Evolutionary conservation across 2,329 filamentous ascomycete genomes (phyloP).

Genomic region (Basipetospora sp.): DNA sequence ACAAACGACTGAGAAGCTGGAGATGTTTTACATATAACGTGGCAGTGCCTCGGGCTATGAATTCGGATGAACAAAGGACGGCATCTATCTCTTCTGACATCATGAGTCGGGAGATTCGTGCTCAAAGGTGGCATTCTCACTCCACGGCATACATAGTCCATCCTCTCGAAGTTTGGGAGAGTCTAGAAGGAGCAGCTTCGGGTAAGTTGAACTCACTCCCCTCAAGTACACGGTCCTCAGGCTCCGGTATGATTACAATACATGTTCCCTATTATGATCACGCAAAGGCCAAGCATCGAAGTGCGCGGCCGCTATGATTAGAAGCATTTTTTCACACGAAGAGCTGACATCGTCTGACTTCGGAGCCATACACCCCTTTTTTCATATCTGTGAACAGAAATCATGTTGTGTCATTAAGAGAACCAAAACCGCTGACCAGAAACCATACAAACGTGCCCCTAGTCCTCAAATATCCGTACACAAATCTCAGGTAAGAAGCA

Average conservation of each 20-base stretch:
- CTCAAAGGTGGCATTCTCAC: no score
- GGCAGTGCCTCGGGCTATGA: no score
- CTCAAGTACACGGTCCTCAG: no score
- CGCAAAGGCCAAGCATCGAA: background rate
- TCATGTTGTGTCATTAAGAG: background rate
- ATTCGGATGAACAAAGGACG: no score
- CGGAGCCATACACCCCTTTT: background rate
- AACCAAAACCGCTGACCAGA: background rate
- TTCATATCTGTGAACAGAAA: background rate
- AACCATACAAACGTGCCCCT: background rate
- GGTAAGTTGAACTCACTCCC: no score
- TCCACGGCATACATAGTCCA: no score
- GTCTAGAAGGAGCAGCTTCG: no score
- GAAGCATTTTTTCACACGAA: slow-evolving; percentile 1
- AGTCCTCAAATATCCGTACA: background rate
- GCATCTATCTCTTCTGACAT: no score
- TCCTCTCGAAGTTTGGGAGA: no score
- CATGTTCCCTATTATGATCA: slow-evolving; percentile 4
- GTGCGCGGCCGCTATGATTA: background rate
- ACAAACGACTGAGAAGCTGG: no score
- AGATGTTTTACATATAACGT: no score
- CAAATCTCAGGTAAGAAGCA: background rate
- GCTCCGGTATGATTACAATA: background rate
- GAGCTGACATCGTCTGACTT: slow-evolving; percentile 6
- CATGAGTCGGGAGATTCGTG: no score